Evolutionary conservation across 1,284 basidiomycete genomes (phyloP).

Genomic region (Ceratobasidium papillatum): DNA sequence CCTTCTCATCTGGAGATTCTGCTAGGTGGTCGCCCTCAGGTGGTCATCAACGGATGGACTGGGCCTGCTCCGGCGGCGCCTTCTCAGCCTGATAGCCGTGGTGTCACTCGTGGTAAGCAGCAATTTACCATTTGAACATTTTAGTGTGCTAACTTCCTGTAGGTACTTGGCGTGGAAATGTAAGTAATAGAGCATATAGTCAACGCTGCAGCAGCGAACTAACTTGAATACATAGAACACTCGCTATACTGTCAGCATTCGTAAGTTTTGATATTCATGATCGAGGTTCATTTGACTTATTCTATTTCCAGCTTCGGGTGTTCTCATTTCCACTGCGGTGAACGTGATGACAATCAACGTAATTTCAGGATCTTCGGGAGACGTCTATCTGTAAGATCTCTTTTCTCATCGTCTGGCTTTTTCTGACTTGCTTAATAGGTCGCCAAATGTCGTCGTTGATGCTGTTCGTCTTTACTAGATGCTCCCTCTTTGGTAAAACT

Average conservation of each 20-base stretch:
- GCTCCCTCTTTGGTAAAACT: too few relatives aligned
- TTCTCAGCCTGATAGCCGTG: slow-evolving; percentile 40
- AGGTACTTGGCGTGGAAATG: slow-evolving; percentile 40
- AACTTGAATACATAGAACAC: slow-evolving; percentile 13
- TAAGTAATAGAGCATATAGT: neutral
- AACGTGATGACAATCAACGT: slow-evolving; percentile 40
- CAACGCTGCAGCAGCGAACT: neutral
- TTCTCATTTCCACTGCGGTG: slow-evolving; percentile 25
- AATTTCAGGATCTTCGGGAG: slow-evolving; percentile 33
- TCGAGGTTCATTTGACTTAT: neutral
- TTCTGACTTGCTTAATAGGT: slow-evolving; percentile 18
- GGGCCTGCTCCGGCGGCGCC: slow-evolving; percentile 41
- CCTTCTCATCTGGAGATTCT: neutral
- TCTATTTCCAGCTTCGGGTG: slow-evolving; percentile 6
- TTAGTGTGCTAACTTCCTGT: neutral
- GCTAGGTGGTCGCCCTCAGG: slow-evolving; percentile 40
- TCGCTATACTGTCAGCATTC: slow-evolving; percentile 27
- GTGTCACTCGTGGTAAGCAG: slow-evolving; percentile 41
- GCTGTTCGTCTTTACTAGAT: slow-evolving; percentile 15
- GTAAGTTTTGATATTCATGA: neutral
- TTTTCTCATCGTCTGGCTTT: neutral
- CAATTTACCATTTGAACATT: neutral
- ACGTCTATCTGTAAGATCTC: slow-evolving; percentile 8
- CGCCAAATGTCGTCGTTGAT: slow-evolving; percentile 34
- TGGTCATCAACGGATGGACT: slow-evolving; percentile 41